These are phyloP conservation scores for Phoma sp. DNA, from an alignment of 2,329 filamentous ascomycete species.

Conservation along the genomic window DNA sequence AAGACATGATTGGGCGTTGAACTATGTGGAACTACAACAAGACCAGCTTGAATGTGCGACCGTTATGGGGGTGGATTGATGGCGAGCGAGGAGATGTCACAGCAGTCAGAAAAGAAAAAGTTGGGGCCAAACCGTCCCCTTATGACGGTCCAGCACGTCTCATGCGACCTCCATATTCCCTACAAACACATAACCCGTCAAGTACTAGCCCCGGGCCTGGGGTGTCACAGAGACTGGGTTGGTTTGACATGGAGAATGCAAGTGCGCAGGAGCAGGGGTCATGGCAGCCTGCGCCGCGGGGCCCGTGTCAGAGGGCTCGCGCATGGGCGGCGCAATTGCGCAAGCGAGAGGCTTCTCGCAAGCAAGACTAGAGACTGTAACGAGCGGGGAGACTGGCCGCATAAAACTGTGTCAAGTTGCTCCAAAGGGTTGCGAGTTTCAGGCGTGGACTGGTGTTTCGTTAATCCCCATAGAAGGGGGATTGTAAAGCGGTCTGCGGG, in stretches of 20 bases:
- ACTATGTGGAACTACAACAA: background rate
- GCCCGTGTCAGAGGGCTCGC: no score
- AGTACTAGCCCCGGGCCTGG: conserved; percentile 7
- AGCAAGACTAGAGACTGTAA: no score
- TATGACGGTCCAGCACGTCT: conserved; percentile 12
- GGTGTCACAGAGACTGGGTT: conserved; percentile 15
- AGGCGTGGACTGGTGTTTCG: conserved; percentile 14
- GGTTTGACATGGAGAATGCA: conserved; percentile 4
- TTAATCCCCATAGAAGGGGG: background rate
- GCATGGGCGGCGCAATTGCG: no score
- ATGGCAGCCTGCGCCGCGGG: background rate
- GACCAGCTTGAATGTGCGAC: conserved; percentile 7
- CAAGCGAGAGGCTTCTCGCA: no score
- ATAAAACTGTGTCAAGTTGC: conserved; percentile 14
- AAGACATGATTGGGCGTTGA: conserved; percentile 4
- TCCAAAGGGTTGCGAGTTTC: conserved; percentile 10
- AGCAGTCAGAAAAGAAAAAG: conserved; percentile 5
- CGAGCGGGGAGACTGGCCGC: conserved; percentile 4
- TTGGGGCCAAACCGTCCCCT: conserved; percentile 8
- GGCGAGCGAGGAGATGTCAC: background rate
- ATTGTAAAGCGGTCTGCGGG: conserved; percentile 6
- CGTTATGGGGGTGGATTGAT: background rate
- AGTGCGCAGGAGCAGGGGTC: conserved; percentile 2
- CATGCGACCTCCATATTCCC: conserved; percentile 5
- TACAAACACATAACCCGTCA: conserved; percentile 2